Base-by-base conservation (phyloP, 148 eudicot species). In the Fagopyrum tataricum region DNA sequence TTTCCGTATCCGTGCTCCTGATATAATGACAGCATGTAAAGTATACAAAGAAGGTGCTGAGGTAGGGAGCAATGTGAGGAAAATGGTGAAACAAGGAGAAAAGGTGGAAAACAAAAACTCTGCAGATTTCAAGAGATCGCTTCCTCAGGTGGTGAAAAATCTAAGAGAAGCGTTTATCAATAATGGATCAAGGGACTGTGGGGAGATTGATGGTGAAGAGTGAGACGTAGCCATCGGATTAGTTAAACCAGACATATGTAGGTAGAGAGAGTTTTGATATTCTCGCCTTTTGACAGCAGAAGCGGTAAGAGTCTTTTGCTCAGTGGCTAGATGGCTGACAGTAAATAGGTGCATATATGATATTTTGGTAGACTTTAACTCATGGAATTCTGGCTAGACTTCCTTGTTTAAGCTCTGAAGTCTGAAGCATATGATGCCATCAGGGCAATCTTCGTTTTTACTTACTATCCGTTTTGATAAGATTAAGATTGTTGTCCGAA, bases 21-120 rank as follows among this genome's bases (percentile, higher is more conserved):
- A 82, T 66, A 90, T 92, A 21, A 73, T 92, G 78, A 76, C 81
- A n/a, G 90, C 96, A 18, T 90, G 95, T 74, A 79, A 83, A 73
- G 92, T 90, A 61, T 92, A 92, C 76, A 64, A 59, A 70, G 84
- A 80, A 44, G 96, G 91, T 44, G 96, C 91, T 67, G 82, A 68
- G 41, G 78, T 92, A 20, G 91, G 91, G 62, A 79, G 90, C 51
- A 51, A 81, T 72, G 71, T 74, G 2, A 78, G 76, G 72, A 78
- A 81, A 75, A 76, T 85, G 58, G 44, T 73, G 18, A 72, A 68
- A 44, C 79, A 85, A 53, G 83, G 85, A 55, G 61, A 18, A n/a
- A 44, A 74, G 7, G 72, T 42, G 13, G 69, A 73, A 59, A 72
- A 74, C 26, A 72, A 52, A 26, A 74, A 79, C 74, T 82, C 90